These are phyloP conservation scores for Plantago major DNA, from an alignment of 257 asterid species.

Conservation along the genomic window DNA sequence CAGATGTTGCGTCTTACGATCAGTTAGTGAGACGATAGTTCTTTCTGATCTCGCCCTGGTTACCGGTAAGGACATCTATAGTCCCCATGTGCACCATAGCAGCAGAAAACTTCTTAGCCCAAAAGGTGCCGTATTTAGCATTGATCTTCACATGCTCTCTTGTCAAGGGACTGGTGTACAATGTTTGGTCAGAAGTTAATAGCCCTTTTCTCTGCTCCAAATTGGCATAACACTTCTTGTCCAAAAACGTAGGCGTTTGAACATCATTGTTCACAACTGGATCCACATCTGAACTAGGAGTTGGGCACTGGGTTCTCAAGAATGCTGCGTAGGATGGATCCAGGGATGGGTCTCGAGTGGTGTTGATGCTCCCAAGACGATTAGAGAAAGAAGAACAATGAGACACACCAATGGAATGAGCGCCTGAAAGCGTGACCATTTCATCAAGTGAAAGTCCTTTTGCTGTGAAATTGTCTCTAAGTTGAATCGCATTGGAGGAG, in stretches of 20 bases:
- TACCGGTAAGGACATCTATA: constrained; percentile 30
- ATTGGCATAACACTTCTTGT: constrained; percentile 29
- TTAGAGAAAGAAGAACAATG: constrained; percentile 25
- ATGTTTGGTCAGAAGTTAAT: constrained; percentile 32
- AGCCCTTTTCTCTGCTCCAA: constrained; percentile 23
- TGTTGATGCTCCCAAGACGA: constrained; percentile 25
- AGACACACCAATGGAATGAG: constrained; percentile 41
- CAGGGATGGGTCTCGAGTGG: constrained; percentile 34
- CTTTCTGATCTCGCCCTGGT: constrained; percentile 28
- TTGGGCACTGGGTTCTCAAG: constrained; percentile 17
- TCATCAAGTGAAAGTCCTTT: constrained; percentile 37
- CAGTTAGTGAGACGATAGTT: constrained; percentile 1
- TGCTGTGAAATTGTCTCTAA: constrained; percentile 20
- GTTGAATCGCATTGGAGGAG: constrained; percentile 18
- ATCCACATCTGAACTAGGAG: not conserved
- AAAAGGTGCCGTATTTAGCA: constrained; percentile 16
- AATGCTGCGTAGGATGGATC: constrained; percentile 16
- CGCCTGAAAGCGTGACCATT: constrained; percentile 47
- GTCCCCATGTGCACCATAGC: constrained; percentile 41
- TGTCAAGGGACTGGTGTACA: constrained; percentile 16
- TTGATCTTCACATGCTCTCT: constrained; percentile 21
- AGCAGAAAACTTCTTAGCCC: constrained; percentile 26
- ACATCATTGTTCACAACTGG: constrained; percentile 24
- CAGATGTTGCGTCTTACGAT: not conserved
- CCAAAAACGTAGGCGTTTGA: constrained; percentile 35